Conservation (phyloP, 83 land plant genomes). For the Larix sibirica region DNA sequence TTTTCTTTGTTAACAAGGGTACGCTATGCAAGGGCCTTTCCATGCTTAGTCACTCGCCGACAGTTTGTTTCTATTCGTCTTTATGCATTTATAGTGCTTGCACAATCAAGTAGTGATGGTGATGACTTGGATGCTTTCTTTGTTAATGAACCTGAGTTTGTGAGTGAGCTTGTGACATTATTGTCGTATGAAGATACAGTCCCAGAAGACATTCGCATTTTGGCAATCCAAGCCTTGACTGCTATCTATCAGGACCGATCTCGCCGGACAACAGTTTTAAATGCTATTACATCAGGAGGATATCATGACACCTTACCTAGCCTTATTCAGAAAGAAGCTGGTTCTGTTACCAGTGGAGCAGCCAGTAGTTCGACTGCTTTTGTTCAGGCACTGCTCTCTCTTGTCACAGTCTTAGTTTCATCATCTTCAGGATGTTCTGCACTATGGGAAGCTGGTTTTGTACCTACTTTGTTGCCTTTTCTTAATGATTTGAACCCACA, state of each 20-base stretch:
- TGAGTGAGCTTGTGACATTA: conserved; percentile 43
- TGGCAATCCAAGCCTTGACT: conserved; percentile 38
- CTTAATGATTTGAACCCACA: conserved; percentile 26
- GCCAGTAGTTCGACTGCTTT: conserved; percentile 27
- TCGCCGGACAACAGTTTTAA: conserved; percentile 39
- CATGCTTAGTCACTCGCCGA: conserved; percentile 27
- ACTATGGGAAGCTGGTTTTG: conserved; percentile 39
- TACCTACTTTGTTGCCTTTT: conserved; percentile 22
- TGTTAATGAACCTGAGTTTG: conserved; percentile 54
- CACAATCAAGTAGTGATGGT: conserved; percentile 54
- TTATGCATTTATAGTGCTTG: conserved; percentile 38
- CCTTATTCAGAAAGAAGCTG: conserved; percentile 48
- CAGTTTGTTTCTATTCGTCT: conserved; percentile 43
- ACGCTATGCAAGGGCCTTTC: conserved; percentile 44
- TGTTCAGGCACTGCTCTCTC: conserved; percentile 47
- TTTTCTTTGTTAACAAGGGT: conserved; percentile 43
- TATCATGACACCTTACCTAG: conserved; percentile 45
- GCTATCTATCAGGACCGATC: conserved; percentile 44
- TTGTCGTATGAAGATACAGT: conserved; percentile 39
- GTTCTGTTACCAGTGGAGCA: conserved; percentile 30
- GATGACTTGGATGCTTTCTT: conserved; percentile 51
- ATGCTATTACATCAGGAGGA: conserved; percentile 45
- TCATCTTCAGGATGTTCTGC: conserved; percentile 47
- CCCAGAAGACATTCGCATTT: conserved; percentile 44
- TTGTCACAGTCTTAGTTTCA: conserved; percentile 44